Percentiles rank a stretch among this genome's conserved stretches.
These are phyloP conservation scores for Hanseniaspora mollemarum DNA, from an alignment of 805 yeast genomes.

Conservation along the genomic window DNA sequence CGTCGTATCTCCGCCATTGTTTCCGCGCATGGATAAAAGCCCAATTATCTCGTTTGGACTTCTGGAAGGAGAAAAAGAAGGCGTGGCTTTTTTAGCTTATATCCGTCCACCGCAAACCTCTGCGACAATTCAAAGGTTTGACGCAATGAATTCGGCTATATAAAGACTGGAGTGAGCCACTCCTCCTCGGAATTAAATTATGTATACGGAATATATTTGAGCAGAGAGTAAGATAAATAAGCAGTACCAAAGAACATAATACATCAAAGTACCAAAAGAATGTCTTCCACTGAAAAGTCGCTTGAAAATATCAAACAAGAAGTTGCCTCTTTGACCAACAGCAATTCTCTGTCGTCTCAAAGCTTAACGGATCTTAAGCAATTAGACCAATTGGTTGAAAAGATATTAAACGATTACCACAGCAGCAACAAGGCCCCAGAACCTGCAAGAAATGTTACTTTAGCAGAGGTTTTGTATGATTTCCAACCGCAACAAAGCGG, in stretches of 20 bases:
- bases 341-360: constrained; percentile 8
- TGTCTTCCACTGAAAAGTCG: constrained; percentile 1
- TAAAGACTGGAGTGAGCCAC: no score
- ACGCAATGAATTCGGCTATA: no score
- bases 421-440: constrained; percentile 11
- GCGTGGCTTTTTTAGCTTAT: no score
- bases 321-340: not conserved
- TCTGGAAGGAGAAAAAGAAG: no score
- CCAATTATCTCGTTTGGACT: no score
- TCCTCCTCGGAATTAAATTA: no score
- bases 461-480: constrained; percentile 61
- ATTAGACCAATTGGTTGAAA: constrained; percentile 12
- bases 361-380: constrained; percentile 15
- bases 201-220: no score
- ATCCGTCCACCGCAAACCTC: no score
- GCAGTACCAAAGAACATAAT: not conserved
- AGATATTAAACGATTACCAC: constrained; percentile 17
- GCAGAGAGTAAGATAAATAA: no score
- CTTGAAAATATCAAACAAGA: constrained; percentile 12
- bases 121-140: no score
- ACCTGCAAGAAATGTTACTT: constrained; percentile 24
- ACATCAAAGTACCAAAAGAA: not conserved
- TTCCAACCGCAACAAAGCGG: constrained; percentile 64
- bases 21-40: no score
- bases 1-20: no score